Conservation (phyloP, 768 basidiomycete species). For the Hirschioporus abietinus region DNA sequence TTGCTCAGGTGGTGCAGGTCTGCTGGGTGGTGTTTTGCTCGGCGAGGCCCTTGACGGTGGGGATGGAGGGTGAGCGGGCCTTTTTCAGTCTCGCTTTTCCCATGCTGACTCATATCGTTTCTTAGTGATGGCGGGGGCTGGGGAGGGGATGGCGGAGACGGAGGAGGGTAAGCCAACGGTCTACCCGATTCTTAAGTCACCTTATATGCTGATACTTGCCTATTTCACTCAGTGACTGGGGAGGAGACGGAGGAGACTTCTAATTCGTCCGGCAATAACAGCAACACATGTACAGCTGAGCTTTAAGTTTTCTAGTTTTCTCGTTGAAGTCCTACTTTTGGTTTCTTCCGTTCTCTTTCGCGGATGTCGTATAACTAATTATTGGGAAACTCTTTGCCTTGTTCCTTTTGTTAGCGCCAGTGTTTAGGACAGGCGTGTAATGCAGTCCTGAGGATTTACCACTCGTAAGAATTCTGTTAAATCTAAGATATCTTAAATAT, state of each 20-base stretch:
- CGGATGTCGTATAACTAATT: neutral
- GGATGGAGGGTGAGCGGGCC: constrained; percentile 12
- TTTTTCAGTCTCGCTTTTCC: neutral
- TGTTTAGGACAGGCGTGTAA: too few relatives aligned
- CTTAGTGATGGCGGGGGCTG: constrained; percentile 5
- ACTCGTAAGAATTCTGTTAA: too few relatives aligned
- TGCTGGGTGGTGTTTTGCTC: constrained; percentile 59
- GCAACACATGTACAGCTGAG: neutral
- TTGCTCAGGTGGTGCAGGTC: constrained; percentile 49
- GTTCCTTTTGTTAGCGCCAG: too few relatives aligned
- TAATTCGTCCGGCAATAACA: neutral
- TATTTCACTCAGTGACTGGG: neutral
- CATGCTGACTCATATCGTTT: neutral
- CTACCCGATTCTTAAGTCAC: neutral
- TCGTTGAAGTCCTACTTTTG: neutral
- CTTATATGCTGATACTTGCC: neutral
- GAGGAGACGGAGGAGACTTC: constrained; percentile 4
- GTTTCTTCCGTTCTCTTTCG: neutral
- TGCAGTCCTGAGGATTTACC: too few relatives aligned
- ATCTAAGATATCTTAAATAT: too few relatives aligned
- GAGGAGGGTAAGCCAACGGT: neutral
- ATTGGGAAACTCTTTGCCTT: neutral
- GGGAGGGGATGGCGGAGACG: constrained; percentile 7
- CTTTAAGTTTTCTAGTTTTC: neutral
- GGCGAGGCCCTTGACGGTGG: constrained; percentile 44